Evolutionary conservation across 2,329 filamentous ascomycete genomes (phyloP), one percentile per base, ranked within the genome.

Genomic region (Sordariomycetes sp.): DNA sequence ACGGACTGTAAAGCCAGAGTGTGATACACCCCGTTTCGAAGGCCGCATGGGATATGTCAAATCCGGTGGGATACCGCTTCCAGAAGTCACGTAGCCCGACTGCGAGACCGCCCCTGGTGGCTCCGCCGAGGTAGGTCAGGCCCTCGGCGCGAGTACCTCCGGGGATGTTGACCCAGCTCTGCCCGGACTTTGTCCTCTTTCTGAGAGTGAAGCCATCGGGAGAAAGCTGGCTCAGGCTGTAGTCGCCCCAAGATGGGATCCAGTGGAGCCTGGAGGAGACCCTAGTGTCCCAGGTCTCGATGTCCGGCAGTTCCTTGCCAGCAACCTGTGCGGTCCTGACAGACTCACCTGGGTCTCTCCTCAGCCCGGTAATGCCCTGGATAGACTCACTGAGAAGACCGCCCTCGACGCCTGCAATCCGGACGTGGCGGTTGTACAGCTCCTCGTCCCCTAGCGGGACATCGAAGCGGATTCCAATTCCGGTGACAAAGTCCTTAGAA

Each of bases 61-160:
- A 66, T 3, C 77, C 74, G 0, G 78, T 80, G 0, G 82, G 82
- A 60, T 81, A 83, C 17, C 78, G 73, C 68, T 85, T 79, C 82
- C 82, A 85, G 64, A 85, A 85, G 62, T 84, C 75, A 2, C 77
- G 74, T 53, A 82, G 70, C 0, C 79, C 80, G 5, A 85, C 65
- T 1, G 78, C 81, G 1, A 85, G 69, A 13, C 82, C 82, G n/a
- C 82, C 82, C 2, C 69, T 66, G 0, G 72, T 76, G 5, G 80
- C 77, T 10, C 77, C 76, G 1, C 82, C 82, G 0, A 85, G 73
- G 60, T 84, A 85, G 0, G 75, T 79, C 0, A 83, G 67, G 0
- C 82, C 81, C 0, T 74, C 76, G 1, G 81, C 73, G 1, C 79
- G 72, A 1, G 75, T 79, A 1, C 79, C 79, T 0, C 77, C 80